Base-by-base conservation (phyloP, 345 rosid species). In the Populus alba region DNA sequence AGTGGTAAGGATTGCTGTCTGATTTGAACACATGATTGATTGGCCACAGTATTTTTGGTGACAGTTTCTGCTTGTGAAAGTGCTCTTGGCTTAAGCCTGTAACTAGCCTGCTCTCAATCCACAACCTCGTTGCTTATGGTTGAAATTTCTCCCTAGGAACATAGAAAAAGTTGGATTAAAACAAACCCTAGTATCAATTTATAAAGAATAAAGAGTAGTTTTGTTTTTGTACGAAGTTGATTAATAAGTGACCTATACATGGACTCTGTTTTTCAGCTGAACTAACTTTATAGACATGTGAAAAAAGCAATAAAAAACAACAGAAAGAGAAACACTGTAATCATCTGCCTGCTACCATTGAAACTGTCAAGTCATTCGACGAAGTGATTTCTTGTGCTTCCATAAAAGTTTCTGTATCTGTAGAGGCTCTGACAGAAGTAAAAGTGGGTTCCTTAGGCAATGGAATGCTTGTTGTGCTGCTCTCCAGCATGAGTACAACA, bases 351-450 rank as follows among this genome's bases (percentile, higher is more conserved):
- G 68, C 70, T 29, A 85, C 57, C 80, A 85, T 85, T 12, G 93
- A 82, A 77, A 87, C 86, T 2, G 97, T 89, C 53, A 91, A 18
- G 71, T 86, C 88, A 53, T 89, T 92, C 51, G 93, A 87, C 68
- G 91, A 82, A 35, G 79, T 86, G 68, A 78, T 79, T 61, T 88
- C 93, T 2, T 82, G 90, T 75, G 80, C 81, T 23, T 87, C 89
- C 39, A 73, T 11, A 13, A 33, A 69, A 4, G 18, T 16, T 4
- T 88, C 86, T 2, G 79, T 62, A 66, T 87, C 94, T 8, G 83
- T 79, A 16, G 83, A 86, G 66, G 82, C 78, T 75, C 92, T 86
- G 74, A 63, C 78, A 31, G 92, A 92, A 69, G 91, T 84, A n/a
- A 67, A 59, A 59, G 65, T 23, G n/a, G 65, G 65, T 23, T 59